Percentiles rank a stretch among this genome's conserved stretches.
phyloP scores from a whole-genome alignment of 2,329 filamentous ascomycete species.

The Beauveria sp. region DNA sequence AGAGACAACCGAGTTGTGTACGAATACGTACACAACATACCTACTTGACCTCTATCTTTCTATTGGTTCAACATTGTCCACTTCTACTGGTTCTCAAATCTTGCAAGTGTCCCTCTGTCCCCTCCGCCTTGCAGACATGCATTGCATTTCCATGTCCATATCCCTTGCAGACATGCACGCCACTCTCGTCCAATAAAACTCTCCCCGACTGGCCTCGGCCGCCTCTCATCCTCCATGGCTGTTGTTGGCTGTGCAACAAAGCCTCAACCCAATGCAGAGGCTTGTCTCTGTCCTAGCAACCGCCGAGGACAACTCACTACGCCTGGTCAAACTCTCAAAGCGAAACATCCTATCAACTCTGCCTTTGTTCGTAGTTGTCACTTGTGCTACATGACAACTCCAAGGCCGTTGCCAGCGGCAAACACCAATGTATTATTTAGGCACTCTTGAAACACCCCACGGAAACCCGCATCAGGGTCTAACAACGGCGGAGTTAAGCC shows the following conservation, averaged over 20 bases:
- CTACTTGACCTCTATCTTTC: too few relatives aligned
- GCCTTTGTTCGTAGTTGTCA: not conserved
- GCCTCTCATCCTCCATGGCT: too few relatives aligned
- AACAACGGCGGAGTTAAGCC: not conserved
- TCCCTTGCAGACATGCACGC: not conserved
- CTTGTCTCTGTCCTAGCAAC: not conserved
- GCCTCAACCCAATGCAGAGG: not conserved
- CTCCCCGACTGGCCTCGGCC: not conserved
- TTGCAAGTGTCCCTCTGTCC: too few relatives aligned
- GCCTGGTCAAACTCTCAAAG: too few relatives aligned
- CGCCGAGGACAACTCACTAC: not conserved
- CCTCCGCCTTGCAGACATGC: too few relatives aligned
- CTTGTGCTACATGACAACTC: not conserved
- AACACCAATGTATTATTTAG: too few relatives aligned
- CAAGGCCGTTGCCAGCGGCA: not conserved
- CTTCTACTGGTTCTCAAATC: too few relatives aligned
- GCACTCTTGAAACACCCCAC: not conserved
- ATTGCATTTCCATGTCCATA: too few relatives aligned
- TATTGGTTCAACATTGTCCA: too few relatives aligned
- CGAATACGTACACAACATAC: too few relatives aligned
- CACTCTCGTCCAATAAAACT: not conserved
- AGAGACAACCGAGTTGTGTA: too few relatives aligned
- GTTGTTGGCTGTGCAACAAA: not conserved
- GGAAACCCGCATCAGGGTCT: slow-evolving; percentile 1
- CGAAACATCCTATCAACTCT: not conserved